Base-by-base conservation (phyloP, 257 asterid genomes). In the Solanum neorickii region DNA sequence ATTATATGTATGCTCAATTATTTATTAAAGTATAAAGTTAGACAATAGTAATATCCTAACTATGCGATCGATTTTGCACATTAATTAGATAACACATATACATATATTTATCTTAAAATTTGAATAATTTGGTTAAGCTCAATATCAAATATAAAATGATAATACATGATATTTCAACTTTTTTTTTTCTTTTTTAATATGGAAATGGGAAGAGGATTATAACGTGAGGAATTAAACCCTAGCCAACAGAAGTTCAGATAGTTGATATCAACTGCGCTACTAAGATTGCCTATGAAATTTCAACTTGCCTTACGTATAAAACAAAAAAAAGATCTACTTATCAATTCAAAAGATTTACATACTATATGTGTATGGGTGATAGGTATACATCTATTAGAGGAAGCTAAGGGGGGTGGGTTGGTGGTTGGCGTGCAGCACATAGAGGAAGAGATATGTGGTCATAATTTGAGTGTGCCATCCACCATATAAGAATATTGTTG, bases 361-460 rank as follows among this genome's bases (percentile, higher is more conserved):
- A 37, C 31, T 20, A 74, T 77, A 8, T 12, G 21, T 77, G 39
- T 77, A 33, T 73, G 52, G 69, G 39, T 49, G 80, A 39, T 84
- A 84, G 56, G 62, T 66, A 70, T 84, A 84, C 77, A 62, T 62
- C 46, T 65, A 65, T n/a, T 37, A 41, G 27, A 42, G 56, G 75
- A 39, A 66, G 18, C 35, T 66, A 13, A 27, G 59, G 27, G 86
- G 27, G 62, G 21, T 88, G 86, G 95, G 91, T 93, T 90, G 97
- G 98, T 93, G 96, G 98, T 93, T 92, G 95, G 98, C 98, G 91
- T 95, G 98, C 98, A 88, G 93, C 65, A 87, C 69, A 68, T 87
- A 91, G 91, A 72, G 85, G 91, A 88, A 88, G 88, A 86, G 85
- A 89, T 52, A 52, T 90, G 92, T 92, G 91, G 94, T 90, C 90